Evolutionary conservation across 2,329 filamentous ascomycete species (phyloP), one percentile per base, ranked within the genome.

Genomic region (Pseudocercospora ulei): DNA sequence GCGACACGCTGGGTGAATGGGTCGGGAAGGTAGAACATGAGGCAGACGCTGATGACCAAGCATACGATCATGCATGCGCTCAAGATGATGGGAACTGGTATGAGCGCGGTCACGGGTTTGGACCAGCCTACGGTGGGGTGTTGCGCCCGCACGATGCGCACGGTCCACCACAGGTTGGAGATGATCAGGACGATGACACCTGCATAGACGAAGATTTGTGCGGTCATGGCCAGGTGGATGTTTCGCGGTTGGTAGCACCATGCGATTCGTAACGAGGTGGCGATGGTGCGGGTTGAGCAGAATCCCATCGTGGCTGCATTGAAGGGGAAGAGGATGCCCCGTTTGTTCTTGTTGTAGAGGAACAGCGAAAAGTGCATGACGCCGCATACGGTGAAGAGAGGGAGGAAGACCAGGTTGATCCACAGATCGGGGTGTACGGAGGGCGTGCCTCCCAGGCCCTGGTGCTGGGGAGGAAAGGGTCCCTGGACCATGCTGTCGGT

Each of bases 161-260:
- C 82, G 0, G 78, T 64, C 56, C 87, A 82, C 53, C 90, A 64
- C 26, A 92, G 63, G 62, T 93, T 90, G 61, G 85, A 65, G 52
- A 88, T 63, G 60, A 82, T 88, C 16, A 92, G 65, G 5, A 92
- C 61, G 20, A 92, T 58, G 9, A 86, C 76, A 26, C 83, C 84
- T 0, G 80, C 78, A 28, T 77, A 74, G 41, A 83, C 73, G 52
- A 90, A 77, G 54, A 90, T 72, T 48, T 69, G 68, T 3, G 81
- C 74, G 0, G 72, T 71, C 33, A 76, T 71, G 2, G 65, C 69
- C 3, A 77, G 54, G 6, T 51, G 55, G 20, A 71, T 51, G 44
- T 39, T 43, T 18, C 27, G 42, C 4, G 49, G 53, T 33, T 60
- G 52, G 19, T 54, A 60, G 5, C 78, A 75, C 70, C 70, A 74